phyloP scores from a whole-genome alignment of 1,284 basidiomycete genomes.

The Fomitiporia mediterranea region DNA sequence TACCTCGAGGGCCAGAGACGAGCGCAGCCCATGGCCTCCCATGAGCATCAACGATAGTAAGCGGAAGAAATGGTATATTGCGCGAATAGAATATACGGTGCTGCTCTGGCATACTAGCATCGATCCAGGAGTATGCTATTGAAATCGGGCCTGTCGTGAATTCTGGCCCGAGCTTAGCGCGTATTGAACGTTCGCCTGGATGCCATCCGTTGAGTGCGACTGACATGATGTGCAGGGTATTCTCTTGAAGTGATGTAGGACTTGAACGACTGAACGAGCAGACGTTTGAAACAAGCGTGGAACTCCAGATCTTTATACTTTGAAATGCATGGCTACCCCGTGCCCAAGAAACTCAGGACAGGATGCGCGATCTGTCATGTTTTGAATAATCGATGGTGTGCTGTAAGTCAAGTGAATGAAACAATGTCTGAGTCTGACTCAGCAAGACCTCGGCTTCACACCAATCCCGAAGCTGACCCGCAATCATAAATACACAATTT shows the following conservation, averaged over 20 bases:
- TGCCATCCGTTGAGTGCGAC: slow-evolving; percentile 41
- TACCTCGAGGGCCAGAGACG: slow-evolving; percentile 30
- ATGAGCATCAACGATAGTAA: slow-evolving; percentile 38
- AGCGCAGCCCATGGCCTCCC: slow-evolving; percentile 48
- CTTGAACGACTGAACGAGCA: too few relatives aligned
- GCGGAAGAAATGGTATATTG: slow-evolving; percentile 41
- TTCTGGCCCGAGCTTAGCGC: slow-evolving; percentile 32
- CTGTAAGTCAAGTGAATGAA: too few relatives aligned
- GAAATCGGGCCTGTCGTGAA: slow-evolving; percentile 27
- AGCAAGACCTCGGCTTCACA: too few relatives aligned
- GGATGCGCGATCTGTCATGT: neutral
- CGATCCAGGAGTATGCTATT: slow-evolving; percentile 31
- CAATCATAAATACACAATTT: too few relatives aligned
- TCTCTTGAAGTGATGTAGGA: too few relatives aligned
- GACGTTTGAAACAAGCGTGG: too few relatives aligned
- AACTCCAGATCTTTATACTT: too few relatives aligned
- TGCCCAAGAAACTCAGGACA: too few relatives aligned
- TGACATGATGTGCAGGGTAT: slow-evolving; percentile 10
- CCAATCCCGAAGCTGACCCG: too few relatives aligned
- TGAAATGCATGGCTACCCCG: too few relatives aligned
- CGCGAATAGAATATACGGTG: slow-evolving; percentile 42
- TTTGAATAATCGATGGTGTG: too few relatives aligned
- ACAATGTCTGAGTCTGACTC: too few relatives aligned
- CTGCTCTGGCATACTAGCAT: slow-evolving; percentile 37
- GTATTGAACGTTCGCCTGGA: slow-evolving; percentile 38